These are phyloP conservation scores for Talaromyces atroroseus DNA, from an alignment of 2,329 filamentous ascomycete genomes.

Conservation along the genomic window DNA sequence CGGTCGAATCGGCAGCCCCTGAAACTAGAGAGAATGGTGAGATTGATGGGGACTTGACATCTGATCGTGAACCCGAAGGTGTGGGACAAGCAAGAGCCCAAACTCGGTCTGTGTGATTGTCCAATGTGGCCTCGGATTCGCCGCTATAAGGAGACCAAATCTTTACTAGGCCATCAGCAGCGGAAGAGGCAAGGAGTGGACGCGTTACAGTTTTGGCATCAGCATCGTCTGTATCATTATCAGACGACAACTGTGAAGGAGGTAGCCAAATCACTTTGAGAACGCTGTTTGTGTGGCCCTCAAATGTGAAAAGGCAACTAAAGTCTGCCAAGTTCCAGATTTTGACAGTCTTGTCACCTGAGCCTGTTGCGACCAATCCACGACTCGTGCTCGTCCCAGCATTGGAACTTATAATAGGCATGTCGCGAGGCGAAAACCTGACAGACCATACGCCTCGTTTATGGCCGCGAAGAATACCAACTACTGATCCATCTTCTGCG, in stretches of 20 bases:
- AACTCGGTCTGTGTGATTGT: conserved; percentile 94
- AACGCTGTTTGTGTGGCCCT: conserved; percentile 93
- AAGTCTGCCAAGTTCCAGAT: conserved; percentile 93
- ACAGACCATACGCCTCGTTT: conserved; percentile 95
- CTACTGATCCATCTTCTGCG: conserved; percentile 77
- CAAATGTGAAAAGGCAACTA: conserved; percentile 85
- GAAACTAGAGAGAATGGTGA: conserved; percentile 67
- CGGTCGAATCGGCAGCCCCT: conserved; percentile 83
- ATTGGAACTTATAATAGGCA: conserved; percentile 68
- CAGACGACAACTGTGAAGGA: conserved; percentile 36
- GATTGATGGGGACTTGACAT: conserved; percentile 32
- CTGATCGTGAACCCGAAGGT: conserved; percentile 28
- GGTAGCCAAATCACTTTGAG: conserved; percentile 88
- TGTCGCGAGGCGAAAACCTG: conserved; percentile 75
- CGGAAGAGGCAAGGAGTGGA: conserved; percentile 67
- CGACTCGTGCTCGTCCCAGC: conserved; percentile 66
- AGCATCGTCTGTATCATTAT: conserved; percentile 29
- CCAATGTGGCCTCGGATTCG: conserved; percentile 80
- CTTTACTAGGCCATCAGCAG: conserved; percentile 91
- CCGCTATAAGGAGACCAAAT: conserved; percentile 87
- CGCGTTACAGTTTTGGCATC: conserved; percentile 27
- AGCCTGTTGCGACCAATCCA: conserved; percentile 81
- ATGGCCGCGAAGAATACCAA: conserved; percentile 87
- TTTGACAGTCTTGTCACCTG: conserved; percentile 92
- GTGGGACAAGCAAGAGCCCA: conserved; percentile 76